Evolutionary conservation across 164 flowering plant species (phyloP).

Genomic region (Magnolia changhungtana): DNA sequence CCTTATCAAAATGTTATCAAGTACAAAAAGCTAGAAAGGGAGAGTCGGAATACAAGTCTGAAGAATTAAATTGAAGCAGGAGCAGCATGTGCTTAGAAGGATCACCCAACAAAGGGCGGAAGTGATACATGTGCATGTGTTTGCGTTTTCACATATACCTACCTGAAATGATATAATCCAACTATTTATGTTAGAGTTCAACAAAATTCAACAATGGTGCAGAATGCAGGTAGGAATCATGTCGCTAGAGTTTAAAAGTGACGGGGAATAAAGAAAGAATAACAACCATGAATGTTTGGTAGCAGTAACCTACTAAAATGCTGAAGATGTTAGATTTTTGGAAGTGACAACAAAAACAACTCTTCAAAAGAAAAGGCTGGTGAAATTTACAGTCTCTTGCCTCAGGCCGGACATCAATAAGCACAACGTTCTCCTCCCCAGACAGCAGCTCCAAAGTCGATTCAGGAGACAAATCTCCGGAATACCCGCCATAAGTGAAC

Average conservation of each 20-base stretch:
- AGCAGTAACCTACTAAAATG: background rate
- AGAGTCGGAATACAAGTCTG: background rate
- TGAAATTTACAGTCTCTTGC: constrained; percentile 77
- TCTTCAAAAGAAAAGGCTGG: constrained; percentile 37
- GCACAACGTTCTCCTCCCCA: constrained; percentile 52
- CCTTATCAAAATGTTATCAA: background rate
- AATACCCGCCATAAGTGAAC: constrained; percentile 73
- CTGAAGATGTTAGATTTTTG: constrained; percentile 1
- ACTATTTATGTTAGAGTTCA: background rate
- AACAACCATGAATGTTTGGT: background rate
- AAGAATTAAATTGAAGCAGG: background rate
- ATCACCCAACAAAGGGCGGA: background rate
- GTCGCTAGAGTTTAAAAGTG: background rate
- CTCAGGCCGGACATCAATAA: constrained; percentile 95
- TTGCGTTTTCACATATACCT: too few relatives aligned
- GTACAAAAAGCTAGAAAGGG: background rate
- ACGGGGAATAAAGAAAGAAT: background rate
- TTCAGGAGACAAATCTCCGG: constrained; percentile 83
- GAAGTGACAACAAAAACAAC: background rate
- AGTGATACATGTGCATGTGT: too few relatives aligned
- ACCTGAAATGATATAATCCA: too few relatives aligned
- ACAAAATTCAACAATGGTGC: background rate
- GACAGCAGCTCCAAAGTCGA: constrained; percentile 57
- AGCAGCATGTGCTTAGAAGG: background rate
- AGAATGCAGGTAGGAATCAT: background rate